Evolutionary conservation across 1,139 yeast genomes (phyloP).

Genomic region (Blastobotrys indianensis): DNA sequence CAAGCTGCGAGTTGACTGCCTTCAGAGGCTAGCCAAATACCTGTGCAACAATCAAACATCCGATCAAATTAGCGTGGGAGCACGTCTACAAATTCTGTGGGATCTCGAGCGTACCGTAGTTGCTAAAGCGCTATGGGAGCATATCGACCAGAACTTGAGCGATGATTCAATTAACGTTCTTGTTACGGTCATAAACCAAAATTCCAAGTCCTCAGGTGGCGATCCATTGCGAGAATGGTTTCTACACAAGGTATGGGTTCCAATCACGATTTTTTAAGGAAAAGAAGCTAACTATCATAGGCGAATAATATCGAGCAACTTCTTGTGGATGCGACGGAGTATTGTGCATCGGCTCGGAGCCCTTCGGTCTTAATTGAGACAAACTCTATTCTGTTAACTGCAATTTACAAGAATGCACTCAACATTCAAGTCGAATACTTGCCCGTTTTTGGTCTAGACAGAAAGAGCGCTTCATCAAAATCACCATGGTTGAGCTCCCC

Average conservation of each 20-base stretch:
- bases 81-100: conserved; percentile 39
- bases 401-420: conserved; percentile 27
- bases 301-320: conserved; percentile 17
- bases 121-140: conserved; percentile 46
- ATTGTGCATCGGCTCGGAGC: conserved; percentile 11
- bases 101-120: conserved; percentile 55
- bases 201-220: conserved; percentile 8
- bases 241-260: conserved; percentile 16
- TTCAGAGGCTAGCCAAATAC: conserved; percentile 44
- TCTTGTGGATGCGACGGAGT: conserved; percentile 16
- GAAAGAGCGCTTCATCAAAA: conserved; percentile 15
- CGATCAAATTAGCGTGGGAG: conserved; percentile 32
- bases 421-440: conserved; percentile 20
- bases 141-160: conserved; percentile 19
- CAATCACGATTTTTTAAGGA: background rate
- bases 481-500: conserved; percentile 33
- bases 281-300: conserved; percentile 4
- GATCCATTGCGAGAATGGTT: conserved; percentile 28
- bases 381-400: conserved; percentile 26
- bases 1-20: conserved; percentile 36
- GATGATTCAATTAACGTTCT: conserved; percentile 13
- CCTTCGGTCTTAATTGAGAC: conserved; percentile 23
- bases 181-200: conserved; percentile 14
- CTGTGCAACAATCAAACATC: conserved; percentile 42
- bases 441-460: conserved; percentile 20